Conservation (phyloP, 257 asterid genomes). For the Leonotis leonurus region DNA sequence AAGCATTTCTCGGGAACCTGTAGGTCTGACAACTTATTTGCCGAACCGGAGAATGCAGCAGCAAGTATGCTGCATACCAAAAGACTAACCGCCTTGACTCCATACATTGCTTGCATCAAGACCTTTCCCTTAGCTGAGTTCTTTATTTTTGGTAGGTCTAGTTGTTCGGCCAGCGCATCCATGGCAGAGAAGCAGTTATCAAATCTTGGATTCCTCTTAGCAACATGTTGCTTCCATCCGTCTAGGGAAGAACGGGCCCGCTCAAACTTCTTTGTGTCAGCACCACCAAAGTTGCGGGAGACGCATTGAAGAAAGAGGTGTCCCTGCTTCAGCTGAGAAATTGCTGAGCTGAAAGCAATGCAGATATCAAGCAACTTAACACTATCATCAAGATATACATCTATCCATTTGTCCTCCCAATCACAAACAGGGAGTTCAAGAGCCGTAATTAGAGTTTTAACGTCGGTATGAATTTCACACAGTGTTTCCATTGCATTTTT, state of each 20-base stretch:
- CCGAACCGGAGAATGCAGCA: constrained; percentile 64
- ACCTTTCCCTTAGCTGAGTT: constrained; percentile 77
- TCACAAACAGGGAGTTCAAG: constrained; percentile 69
- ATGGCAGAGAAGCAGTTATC: constrained; percentile 54
- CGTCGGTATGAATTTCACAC: constrained; percentile 60
- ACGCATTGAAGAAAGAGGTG: constrained; percentile 59
- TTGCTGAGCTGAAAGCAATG: constrained; percentile 74
- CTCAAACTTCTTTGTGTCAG: constrained; percentile 38
- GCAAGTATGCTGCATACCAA: constrained; percentile 60
- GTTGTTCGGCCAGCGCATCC: constrained; percentile 49
- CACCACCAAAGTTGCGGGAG: constrained; percentile 36
- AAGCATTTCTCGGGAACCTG: constrained; percentile 33
- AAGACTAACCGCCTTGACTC: constrained; percentile 61
- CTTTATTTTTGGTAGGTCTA: constrained; percentile 74
- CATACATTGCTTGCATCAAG: constrained; percentile 80
- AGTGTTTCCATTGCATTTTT: constrained; percentile 50
- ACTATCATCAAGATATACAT: constrained; percentile 67
- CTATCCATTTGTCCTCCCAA: constrained; percentile 92
- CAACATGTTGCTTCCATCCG: constrained; percentile 62
- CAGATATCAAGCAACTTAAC: constrained; percentile 72
- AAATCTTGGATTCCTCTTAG: constrained; percentile 53
- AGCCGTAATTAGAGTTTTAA: constrained; percentile 51
- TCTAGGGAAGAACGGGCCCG: constrained; percentile 59
- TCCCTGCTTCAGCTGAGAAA: constrained; percentile 68
- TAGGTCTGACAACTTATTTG: constrained; percentile 50